Evolutionary conservation across 2,329 filamentous ascomycete genomes (phyloP).

Genomic region (Talaromyces sp.): DNA sequence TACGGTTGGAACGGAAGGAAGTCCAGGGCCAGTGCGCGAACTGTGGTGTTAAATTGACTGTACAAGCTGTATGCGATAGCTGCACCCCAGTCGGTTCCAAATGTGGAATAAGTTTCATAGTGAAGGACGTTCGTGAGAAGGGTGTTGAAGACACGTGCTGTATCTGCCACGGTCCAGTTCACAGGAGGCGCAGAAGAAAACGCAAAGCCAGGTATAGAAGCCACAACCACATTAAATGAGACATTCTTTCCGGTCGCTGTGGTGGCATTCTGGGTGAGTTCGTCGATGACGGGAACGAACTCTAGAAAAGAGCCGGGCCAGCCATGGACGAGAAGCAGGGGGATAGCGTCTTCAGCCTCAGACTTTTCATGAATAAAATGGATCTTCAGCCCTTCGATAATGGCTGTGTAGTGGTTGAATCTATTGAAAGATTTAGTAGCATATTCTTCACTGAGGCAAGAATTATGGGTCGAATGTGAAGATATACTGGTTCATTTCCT

Average conservation of each 20-base stretch:
- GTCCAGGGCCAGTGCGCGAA: background rate
- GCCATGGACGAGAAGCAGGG: conserved; percentile 44
- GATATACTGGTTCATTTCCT: background rate
- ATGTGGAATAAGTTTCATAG: conserved; percentile 28
- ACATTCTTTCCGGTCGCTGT: conserved; percentile 20
- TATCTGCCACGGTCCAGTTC: conserved; percentile 24
- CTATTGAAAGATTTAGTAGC: background rate
- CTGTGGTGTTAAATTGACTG: background rate
- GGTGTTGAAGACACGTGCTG: conserved; percentile 27
- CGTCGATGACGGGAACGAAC: conserved; percentile 31
- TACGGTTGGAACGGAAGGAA: background rate
- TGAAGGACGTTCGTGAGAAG: conserved; percentile 32
- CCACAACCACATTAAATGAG: conserved; percentile 32
- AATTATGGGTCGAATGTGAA: background rate
- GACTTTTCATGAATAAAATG: conserved; percentile 53
- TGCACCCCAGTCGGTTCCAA: conserved; percentile 27
- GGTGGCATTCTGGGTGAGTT: conserved; percentile 27
- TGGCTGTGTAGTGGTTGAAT: background rate
- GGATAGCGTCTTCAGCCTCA: conserved; percentile 44
- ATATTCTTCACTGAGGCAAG: background rate
- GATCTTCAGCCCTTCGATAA: conserved; percentile 23
- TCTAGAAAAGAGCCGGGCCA: conserved; percentile 36
- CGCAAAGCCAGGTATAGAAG: conserved; percentile 30
- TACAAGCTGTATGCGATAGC: background rate
- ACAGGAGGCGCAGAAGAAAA: conserved; percentile 31